Percentiles rank a stretch among this genome's conserved stretches.
phyloP scores from a whole-genome alignment of 257 asterid species.

The Nicotiana tomentosiformis region DNA sequence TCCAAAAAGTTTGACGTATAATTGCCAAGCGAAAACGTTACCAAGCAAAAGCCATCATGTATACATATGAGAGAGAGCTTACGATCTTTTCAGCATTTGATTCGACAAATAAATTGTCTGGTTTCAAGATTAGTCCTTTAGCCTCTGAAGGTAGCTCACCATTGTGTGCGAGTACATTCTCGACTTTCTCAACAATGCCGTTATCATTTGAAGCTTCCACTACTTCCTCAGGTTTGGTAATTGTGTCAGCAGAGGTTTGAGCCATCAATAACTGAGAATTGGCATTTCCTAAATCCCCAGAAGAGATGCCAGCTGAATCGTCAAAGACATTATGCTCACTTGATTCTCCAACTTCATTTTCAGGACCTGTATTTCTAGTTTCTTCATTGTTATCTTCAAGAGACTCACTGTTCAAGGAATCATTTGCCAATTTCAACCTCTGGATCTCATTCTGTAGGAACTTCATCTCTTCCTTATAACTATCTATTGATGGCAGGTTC shows the following conservation, averaged over 20 bases:
- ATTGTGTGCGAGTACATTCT: constrained; percentile 26
- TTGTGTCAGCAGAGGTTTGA: constrained; percentile 33
- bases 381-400: constrained; percentile 30
- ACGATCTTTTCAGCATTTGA: constrained; percentile 59
- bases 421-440: constrained; percentile 31
- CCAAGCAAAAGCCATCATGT: not conserved
- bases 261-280: constrained; percentile 32
- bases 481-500: constrained; percentile 31
- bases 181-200: constrained; percentile 26
- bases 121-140: constrained; percentile 30
- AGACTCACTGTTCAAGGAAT: constrained; percentile 26
- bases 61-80: constrained; percentile 17
- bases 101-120: constrained; percentile 43
- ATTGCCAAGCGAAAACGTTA: not conserved
- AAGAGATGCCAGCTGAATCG: constrained; percentile 29
- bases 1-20: not conserved
- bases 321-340: constrained; percentile 26
- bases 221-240: constrained; percentile 33
- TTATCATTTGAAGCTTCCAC: constrained; percentile 40
- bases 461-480: constrained; percentile 35
- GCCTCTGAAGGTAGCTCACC: constrained; percentile 36
- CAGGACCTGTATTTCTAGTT: constrained; percentile 30
- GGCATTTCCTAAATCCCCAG: constrained; percentile 29
- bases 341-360: constrained; percentile 35
- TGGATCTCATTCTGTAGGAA: constrained; percentile 43